Conservation (phyloP, 345 rosid genomes). For the Salix arbutifolia region DNA sequence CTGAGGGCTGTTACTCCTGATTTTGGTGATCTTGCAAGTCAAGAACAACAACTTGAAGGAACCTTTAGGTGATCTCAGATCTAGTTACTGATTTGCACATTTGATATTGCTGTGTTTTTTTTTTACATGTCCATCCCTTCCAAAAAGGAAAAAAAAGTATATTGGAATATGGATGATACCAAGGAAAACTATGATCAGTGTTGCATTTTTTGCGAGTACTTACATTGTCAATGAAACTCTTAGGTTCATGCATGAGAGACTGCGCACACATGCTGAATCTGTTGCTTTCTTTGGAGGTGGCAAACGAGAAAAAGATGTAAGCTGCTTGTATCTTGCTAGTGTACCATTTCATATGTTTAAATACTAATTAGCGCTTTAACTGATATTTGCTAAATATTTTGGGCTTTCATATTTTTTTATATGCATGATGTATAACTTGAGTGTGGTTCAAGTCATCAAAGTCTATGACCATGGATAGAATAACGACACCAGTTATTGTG, state of each 20-base stretch:
- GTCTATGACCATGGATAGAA: not conserved
- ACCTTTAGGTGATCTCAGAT: conserved; percentile 63
- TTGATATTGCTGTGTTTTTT: conserved; percentile 2
- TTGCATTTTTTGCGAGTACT: conserved; percentile 11
- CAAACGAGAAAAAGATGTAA: conserved; percentile 93
- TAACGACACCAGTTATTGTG: not conserved
- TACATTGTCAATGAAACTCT: conserved; percentile 17
- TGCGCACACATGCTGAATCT: conserved; percentile 97
- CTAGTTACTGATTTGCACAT: conserved; percentile 5
- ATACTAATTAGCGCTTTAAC: not conserved
- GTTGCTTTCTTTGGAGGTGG: conserved; percentile 99
- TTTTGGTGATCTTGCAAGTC: conserved; percentile 83
- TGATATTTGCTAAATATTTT: not conserved
- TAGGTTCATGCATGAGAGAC: conserved; percentile 99
- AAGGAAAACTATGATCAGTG: not conserved
- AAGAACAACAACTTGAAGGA: conserved; percentile 89
- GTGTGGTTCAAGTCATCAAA: not conserved
- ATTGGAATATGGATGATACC: not conserved
- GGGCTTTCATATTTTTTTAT: not conserved
- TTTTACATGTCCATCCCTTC: not conserved
- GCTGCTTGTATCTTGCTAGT: conserved; percentile 22
- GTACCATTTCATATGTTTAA: not conserved
- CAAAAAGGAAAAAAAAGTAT: not conserved
- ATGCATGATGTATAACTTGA: not conserved
- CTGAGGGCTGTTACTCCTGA: conserved; percentile 87